These are phyloP conservation scores for Casaregolazyma lundiana DNA, from an alignment of 1,139 yeast species.

Conservation along the genomic window DNA sequence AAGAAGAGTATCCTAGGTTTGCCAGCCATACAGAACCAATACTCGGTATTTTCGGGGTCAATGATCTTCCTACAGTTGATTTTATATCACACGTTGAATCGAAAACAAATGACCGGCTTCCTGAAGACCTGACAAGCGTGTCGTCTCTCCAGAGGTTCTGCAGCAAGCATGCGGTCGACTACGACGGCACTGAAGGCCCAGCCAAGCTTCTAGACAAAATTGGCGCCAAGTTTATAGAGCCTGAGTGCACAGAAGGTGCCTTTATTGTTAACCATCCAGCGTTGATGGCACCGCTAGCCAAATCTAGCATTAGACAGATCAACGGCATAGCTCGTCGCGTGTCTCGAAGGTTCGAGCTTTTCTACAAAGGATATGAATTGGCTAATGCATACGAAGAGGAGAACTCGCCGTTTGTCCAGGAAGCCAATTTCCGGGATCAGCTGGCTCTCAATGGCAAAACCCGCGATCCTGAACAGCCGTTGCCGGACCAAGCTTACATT, in stretches of 20 bases:
- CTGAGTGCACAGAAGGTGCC: slow-evolving; percentile 45
- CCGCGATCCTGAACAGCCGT: slow-evolving; percentile 56
- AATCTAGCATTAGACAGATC: slow-evolving; percentile 42
- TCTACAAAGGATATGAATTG: slow-evolving; percentile 74
- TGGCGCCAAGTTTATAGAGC: slow-evolving; percentile 61
- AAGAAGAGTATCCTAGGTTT: slow-evolving; percentile 18
- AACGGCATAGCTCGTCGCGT: slow-evolving; percentile 36
- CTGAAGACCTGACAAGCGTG: slow-evolving; percentile 33
- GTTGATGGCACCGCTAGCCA: slow-evolving; percentile 81
- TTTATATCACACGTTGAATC: slow-evolving; percentile 48
- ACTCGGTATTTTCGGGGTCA: slow-evolving; percentile 10
- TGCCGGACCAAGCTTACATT: slow-evolving; percentile 71
- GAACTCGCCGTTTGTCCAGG: slow-evolving; percentile 75
- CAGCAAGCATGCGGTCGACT: slow-evolving; percentile 47
- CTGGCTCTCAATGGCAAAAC: slow-evolving; percentile 17
- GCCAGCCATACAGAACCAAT: slow-evolving; percentile 6
- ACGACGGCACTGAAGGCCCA: slow-evolving; percentile 32
- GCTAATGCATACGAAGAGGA: slow-evolving; percentile 97
- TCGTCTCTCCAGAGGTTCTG: slow-evolving; percentile 27
- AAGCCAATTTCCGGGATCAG: slow-evolving; percentile 35
- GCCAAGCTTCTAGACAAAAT: slow-evolving; percentile 64
- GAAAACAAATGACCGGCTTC: slow-evolving; percentile 40
- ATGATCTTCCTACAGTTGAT: slow-evolving; percentile 36
- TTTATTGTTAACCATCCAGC: slow-evolving; percentile 82
- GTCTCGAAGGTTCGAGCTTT: slow-evolving; percentile 77